Percentiles rank a stretch among this genome's conserved stretches.
Evolutionary conservation across 2,329 filamentous ascomycete species (phyloP).

Genomic region (Davidsoniella australis): DNA sequence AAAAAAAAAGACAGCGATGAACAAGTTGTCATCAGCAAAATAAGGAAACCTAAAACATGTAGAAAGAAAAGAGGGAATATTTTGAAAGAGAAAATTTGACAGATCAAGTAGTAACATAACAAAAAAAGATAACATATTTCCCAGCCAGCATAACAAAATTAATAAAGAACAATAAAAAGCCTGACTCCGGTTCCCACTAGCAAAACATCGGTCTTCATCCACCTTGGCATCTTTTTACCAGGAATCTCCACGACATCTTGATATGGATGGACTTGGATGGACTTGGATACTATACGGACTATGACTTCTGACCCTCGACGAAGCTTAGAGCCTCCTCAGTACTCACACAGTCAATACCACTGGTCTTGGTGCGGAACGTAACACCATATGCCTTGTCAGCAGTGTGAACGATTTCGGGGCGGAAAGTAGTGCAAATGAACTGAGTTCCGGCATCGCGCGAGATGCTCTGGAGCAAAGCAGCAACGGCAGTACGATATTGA

Average conservation of each 20-base stretch:
- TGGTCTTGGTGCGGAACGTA: slow-evolving; percentile 84
- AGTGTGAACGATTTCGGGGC: slow-evolving; percentile 86
- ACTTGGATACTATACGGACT: background rate
- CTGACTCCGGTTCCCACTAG: background rate
- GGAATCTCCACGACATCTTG: no score
- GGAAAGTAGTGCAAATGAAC: slow-evolving; percentile 98
- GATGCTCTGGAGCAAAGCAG: slow-evolving; percentile 68
- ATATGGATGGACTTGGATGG: no score
- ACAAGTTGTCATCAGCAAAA: no score
- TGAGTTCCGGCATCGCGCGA: slow-evolving; percentile 51
- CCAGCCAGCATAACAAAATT: background rate
- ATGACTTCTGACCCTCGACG: slow-evolving; percentile 58
- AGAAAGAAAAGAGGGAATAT: no score
- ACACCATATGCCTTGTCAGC: slow-evolving; percentile 98
- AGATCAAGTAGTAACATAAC: no score
- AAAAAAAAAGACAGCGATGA: no score
- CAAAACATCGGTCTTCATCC: background rate
- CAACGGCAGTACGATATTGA: slow-evolving; percentile 92
- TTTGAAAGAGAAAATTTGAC: no score
- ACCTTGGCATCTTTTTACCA: background rate
- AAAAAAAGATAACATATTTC: no score
- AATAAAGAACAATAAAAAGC: background rate
- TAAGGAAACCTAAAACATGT: no score
- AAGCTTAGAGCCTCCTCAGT: slow-evolving; percentile 81
- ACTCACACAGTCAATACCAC: slow-evolving; percentile 77